Conservation (phyloP, 2,329 filamentous ascomycete species). For the Neonectria coccinea region DNA sequence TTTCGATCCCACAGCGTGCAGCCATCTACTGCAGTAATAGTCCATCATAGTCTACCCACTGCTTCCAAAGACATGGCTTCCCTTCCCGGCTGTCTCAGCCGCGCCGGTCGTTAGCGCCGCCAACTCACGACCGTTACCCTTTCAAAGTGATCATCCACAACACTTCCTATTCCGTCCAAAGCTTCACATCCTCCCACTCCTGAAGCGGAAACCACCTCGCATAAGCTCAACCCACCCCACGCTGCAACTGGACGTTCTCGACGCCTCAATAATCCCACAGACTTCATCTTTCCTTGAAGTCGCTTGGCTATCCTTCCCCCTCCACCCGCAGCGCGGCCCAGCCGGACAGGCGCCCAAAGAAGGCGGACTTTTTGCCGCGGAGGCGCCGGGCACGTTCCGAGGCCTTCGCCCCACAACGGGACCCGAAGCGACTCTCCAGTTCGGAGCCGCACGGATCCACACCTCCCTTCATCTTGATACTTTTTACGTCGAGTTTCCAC, state of each 20-base stretch:
- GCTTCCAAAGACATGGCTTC: slow-evolving; percentile 15
- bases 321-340: not conserved
- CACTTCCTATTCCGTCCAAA: slow-evolving; percentile 23
- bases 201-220: slow-evolving; percentile 6
- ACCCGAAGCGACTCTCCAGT: not conserved
- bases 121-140: not conserved
- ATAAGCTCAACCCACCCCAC: not conserved
- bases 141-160: slow-evolving; percentile 16
- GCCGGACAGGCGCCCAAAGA: not conserved
- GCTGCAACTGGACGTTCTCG: not conserved
- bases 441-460: slow-evolving; percentile 9
- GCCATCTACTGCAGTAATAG: not conserved
- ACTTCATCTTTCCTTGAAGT: not conserved
- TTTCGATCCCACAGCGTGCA: slow-evolving; percentile 12
- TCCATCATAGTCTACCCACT: not conserved
- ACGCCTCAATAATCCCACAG: not conserved
- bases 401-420: slow-evolving; percentile 1
- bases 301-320: not conserved
- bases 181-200: slow-evolving; percentile 10
- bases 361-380: not conserved
- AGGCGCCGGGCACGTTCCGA: slow-evolving; percentile 5
- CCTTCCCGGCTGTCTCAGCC: slow-evolving; percentile 10
- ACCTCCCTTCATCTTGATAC: not conserved
- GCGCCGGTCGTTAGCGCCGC: not conserved
- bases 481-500: not conserved